These are phyloP conservation scores for Ustilago xerochloae DNA, from an alignment of 1,284 basidiomycete genomes.

Conservation along the genomic window DNA sequence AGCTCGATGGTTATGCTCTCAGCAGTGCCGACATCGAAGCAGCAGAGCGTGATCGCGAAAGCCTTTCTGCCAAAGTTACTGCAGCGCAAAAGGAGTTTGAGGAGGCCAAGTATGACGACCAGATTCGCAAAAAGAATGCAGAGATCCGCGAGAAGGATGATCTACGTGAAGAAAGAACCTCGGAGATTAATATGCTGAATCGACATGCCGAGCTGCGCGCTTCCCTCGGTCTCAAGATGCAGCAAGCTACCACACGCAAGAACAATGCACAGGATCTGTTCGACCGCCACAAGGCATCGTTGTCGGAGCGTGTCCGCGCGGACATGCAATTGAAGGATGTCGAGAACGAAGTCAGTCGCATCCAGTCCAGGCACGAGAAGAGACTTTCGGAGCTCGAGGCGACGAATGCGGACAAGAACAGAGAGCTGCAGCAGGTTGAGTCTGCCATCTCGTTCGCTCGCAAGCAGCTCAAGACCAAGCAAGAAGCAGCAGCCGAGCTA, in stretches of 20 bases:
- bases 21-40: slow-evolving; percentile 44
- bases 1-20: slow-evolving; percentile 42
- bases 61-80: slow-evolving; percentile 24
- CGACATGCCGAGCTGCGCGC: slow-evolving; percentile 85
- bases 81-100: slow-evolving; percentile 48
- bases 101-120: slow-evolving; percentile 75
- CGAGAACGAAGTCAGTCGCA: slow-evolving; percentile 77
- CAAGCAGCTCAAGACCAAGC: slow-evolving; percentile 75
- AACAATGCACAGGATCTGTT: slow-evolving; percentile 38
- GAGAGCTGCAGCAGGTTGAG: slow-evolving; percentile 54
- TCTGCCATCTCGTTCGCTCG: slow-evolving; percentile 52
- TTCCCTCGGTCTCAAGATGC: slow-evolving; percentile 78
- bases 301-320: slow-evolving; percentile 75
- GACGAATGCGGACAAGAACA: slow-evolving; percentile 37
- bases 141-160: slow-evolving; percentile 77
- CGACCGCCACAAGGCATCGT: slow-evolving; percentile 73
- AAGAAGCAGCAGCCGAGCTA: slow-evolving; percentile 47
- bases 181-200: slow-evolving; percentile 80
- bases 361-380: slow-evolving; percentile 66
- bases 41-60: slow-evolving; percentile 43
- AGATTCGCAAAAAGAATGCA: slow-evolving; percentile 74
- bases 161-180: slow-evolving; percentile 77
- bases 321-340: slow-evolving; percentile 76
- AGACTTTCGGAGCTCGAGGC: slow-evolving; percentile 38
- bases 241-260: slow-evolving; percentile 21